Percentiles rank a stretch among this genome's conserved stretches.
Conservation (phyloP, 176 grass and related monocot genomes). For the Carex cristatella region DNA sequence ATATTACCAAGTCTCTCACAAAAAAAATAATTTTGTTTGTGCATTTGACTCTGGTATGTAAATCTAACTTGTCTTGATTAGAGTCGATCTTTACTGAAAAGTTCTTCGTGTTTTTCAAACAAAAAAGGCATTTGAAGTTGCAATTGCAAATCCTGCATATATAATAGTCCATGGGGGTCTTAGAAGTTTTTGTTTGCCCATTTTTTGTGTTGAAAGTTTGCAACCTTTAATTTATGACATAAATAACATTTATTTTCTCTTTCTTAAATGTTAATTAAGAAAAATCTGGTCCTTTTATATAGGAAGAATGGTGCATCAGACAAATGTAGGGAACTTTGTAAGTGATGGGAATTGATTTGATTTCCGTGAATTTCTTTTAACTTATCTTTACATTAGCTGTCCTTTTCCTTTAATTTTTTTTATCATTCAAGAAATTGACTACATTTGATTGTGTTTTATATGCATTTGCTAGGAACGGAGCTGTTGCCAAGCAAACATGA, state of each 20-base stretch:
- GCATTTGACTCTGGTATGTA: no score
- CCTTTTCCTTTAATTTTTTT: neutral
- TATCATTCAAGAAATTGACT: neutral
- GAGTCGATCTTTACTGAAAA: no score
- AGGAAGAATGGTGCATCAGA: neutral
- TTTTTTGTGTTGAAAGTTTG: neutral
- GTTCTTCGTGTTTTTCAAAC: no score
- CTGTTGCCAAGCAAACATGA: neutral
- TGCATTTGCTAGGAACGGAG: neutral
- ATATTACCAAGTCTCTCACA: no score
- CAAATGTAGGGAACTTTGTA: neutral
- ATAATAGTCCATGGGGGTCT: no score
- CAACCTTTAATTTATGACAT: neutral
- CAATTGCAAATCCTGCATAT: no score
- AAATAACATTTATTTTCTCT: neutral
- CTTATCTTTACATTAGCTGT: neutral
- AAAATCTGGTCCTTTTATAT: neutral
- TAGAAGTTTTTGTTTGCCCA: no score
- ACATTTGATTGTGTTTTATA: neutral
- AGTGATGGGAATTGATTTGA: neutral
- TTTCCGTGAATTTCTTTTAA: neutral
- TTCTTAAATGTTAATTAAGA: neutral
- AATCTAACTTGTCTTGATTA: no score
- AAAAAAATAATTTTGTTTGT: no score
- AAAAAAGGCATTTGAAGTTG: no score